Evolutionary conservation across 139 green algal genomes (phyloP).

Genomic region (Tetraselmis chui): DNA sequence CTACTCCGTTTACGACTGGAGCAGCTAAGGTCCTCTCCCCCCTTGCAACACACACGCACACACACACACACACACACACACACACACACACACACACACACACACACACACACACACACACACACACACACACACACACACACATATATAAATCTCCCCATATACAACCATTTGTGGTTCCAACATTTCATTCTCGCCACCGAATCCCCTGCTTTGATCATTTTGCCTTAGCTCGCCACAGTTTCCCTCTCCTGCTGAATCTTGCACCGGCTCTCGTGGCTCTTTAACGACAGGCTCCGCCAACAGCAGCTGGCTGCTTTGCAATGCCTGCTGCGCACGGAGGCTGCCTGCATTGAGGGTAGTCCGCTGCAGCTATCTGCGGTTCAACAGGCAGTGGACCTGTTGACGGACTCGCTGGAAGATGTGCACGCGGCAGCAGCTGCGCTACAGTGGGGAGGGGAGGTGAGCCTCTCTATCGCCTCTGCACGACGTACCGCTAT

Average conservation of each 20-base stretch:
- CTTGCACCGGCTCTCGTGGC: no score
- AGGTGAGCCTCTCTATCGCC: no score
- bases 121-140: background rate
- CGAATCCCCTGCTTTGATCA: no score
- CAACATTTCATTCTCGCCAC: no score
- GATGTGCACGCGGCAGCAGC: conserved; percentile 24
- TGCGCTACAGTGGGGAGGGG: conserved; percentile 4
- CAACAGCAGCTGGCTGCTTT: conserved; percentile 39
- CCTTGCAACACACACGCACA: background rate
- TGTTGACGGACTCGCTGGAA: conserved; percentile 26
- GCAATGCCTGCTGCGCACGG: conserved; percentile 26
- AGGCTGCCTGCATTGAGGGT: conserved; percentile 19
- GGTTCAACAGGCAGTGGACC: background rate
- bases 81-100: background rate
- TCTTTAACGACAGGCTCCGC: conserved; percentile 28
- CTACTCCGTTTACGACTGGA: conserved; percentile 32
- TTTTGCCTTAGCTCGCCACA: no score
- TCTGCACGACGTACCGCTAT: no score
- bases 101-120: background rate
- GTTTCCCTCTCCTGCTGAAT: no score
- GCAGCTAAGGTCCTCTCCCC: conserved; percentile 28
- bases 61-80: background rate
- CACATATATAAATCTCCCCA: background rate
- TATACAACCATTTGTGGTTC: no score
- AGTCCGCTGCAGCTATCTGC: conserved; percentile 15